A percentile compares a stretch with the other conserved stretches of the same genome.
phyloP scores from a whole-genome alignment of 2,329 filamentous ascomycete genomes.

The Aspergillus aculeatinus region DNA sequence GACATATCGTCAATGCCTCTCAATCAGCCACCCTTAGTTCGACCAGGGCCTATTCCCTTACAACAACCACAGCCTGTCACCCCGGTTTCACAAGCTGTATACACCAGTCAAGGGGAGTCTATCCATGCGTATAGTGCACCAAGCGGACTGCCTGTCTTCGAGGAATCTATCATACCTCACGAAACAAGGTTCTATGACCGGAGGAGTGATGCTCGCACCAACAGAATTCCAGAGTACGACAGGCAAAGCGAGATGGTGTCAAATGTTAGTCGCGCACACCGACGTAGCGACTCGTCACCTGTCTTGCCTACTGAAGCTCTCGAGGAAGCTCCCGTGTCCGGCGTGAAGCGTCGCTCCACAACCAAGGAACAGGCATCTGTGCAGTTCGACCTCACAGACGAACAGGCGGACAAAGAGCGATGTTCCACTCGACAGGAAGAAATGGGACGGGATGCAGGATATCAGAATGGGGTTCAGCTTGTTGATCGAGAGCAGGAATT shows the following conservation, averaged over 20 bases:
- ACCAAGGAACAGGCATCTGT: constrained; percentile 49
- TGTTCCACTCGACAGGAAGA: constrained; percentile 29
- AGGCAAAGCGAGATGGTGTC: constrained; percentile 12
- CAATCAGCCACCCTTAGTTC: constrained; percentile 34
- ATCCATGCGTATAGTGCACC: constrained; percentile 44
- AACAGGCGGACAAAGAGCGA: constrained; percentile 53
- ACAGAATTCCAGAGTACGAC: constrained; percentile 7
- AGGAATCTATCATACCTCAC: constrained; percentile 18
- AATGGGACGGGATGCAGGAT: constrained; percentile 21
- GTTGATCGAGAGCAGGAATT: constrained; percentile 31
- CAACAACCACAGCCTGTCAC: constrained; percentile 80
- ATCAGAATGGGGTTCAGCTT: constrained; percentile 26
- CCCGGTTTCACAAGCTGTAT: constrained; percentile 69
- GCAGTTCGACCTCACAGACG: constrained; percentile 58
- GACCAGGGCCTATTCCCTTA: constrained; percentile 66
- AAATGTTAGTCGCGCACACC: constrained; percentile 18
- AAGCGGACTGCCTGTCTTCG: constrained; percentile 32
- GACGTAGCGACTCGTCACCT: constrained; percentile 51
- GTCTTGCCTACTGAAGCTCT: constrained; percentile 36
- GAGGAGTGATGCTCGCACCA: constrained; percentile 16
- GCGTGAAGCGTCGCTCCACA: constrained; percentile 34
- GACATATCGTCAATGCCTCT: constrained; percentile 27
- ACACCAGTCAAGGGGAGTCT: constrained; percentile 49
- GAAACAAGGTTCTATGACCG: constrained; percentile 15
- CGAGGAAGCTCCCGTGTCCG: constrained; percentile 21